A percentile compares a stretch with the other conserved stretches of the same genome.
Evolutionary conservation across 257 asterid species (phyloP).

Genomic region (Forsythia suspensa): DNA sequence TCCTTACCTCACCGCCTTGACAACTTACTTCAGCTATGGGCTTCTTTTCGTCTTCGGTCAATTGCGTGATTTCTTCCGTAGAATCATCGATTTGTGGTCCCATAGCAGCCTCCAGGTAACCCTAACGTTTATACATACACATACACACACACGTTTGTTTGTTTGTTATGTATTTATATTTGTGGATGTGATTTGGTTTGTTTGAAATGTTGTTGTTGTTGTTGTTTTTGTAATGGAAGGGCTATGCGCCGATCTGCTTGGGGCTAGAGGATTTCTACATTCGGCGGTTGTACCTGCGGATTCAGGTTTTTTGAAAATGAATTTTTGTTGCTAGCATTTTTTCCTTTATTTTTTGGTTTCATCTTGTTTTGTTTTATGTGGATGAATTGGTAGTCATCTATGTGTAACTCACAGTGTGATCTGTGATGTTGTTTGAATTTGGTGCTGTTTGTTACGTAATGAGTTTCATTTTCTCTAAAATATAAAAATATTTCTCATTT

Average conservation of each 20-base stretch:
- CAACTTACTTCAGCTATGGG: constrained; percentile 97
- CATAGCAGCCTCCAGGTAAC: constrained; percentile 73
- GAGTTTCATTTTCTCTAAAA: background rate
- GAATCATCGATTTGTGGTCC: constrained; percentile 73
- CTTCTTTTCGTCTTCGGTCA: constrained; percentile 95
- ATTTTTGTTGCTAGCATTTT: background rate
- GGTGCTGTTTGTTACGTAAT: background rate
- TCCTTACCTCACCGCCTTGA: constrained; percentile 89
- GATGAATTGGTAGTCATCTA: background rate
- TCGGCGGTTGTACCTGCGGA: constrained; percentile 82
- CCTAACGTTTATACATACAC: too few relatives aligned
- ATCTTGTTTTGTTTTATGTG: background rate
- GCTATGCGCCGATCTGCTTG: constrained; percentile 98
- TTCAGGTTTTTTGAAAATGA: constrained; percentile 57
- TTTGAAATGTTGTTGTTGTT: constrained; percentile 5
- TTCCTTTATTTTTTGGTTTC: background rate
- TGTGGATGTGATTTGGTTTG: constrained; percentile 9
- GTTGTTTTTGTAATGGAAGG: constrained; percentile 45
- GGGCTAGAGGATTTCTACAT: constrained; percentile 97
- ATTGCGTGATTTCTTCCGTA: constrained; percentile 86
- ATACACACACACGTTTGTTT: background rate
- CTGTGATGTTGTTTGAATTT: background rate
- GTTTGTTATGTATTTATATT: background rate
- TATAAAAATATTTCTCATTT: background rate
- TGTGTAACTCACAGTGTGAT: background rate